Base-by-base conservation (phyloP, 139 green algal species). In the Asterochloris erici region DNA sequence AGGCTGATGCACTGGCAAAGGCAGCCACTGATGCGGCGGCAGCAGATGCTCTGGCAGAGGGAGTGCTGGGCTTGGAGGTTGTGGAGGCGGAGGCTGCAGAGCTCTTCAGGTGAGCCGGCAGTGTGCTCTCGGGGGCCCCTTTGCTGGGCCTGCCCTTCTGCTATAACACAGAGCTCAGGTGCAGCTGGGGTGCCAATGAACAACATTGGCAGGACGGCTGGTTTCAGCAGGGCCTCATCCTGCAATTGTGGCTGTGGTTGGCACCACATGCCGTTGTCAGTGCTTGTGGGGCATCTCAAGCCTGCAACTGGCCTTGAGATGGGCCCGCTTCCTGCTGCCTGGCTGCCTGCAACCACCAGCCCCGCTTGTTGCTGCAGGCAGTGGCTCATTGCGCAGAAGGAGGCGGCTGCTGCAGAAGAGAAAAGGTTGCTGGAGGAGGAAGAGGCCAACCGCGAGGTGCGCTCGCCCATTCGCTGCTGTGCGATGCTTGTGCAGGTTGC, bases 51-150 rank as follows among this genome's bases (percentile, higher is more conserved):
- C n/a, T 63, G 17, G 63, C 21, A 23, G 78, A 73, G 63, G 63
- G 63, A 64, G 78, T 82, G 17, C 69, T 38, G 73, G 78, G 26
- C 63, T 29, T 29, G 27, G 74, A 64, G 62, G 84, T 70, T 28
- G 79, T 63, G 29, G 62, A 60, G 27, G 13, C 69, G 38, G 84
- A 90, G 82, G 89, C 94, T 83, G 91, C 90, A 29, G 79, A 88
- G 26, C 29, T 96, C 83, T 93, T 95, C 69, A 75, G 54, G 63
- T 73, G 64, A 71, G n/a, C 10, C 17, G 23, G 19, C 66, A 9
- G 66, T 73, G 21, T 21, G 21, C 21, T 21, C 21, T 73, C 66
- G 66, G 23, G 1, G 66, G 66, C 66, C 0, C 12, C 47, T 60
- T 10, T 23, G 1, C 61, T 38, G 14, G 26, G 47, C 19, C 12